phyloP scores from a whole-genome alignment of 768 basidiomycete genomes.

The Podaxis carcinomalis region DNA sequence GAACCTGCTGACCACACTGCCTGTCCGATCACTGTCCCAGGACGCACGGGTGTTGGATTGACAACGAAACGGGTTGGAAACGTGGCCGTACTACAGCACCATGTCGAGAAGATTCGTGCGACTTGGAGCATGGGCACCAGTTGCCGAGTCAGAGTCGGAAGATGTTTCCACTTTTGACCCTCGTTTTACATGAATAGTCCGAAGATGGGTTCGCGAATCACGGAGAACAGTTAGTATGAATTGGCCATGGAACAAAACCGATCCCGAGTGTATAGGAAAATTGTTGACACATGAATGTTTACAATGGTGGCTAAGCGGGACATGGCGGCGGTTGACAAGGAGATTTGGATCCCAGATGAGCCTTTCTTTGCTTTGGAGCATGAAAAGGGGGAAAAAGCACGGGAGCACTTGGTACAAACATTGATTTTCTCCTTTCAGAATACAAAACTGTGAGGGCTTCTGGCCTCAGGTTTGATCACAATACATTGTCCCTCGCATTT shows the following conservation, averaged over 20 bases:
- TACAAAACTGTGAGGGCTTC: neutral
- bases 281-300: neutral
- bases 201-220: constrained; percentile 4
- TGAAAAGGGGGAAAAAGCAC: neutral
- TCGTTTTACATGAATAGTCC: neutral
- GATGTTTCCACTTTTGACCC: neutral
- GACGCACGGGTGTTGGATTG: neutral
- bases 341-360: neutral
- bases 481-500: no score
- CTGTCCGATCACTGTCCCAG: neutral
- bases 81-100: neutral
- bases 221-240: neutral
- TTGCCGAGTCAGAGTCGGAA: neutral
- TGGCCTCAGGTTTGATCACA: no score
- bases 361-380: neutral
- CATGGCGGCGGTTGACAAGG: neutral
- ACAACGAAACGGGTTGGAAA: neutral
- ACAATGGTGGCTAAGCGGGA: neutral
- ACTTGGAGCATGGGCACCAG: neutral
- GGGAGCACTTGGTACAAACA: neutral
- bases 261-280: neutral
- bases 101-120: neutral
- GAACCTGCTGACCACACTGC: neutral
- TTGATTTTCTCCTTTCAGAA: neutral
- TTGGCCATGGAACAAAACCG: neutral